Evolutionary conservation across 805 yeast genomes (phyloP), one percentile per base, ranked within the genome.

Genomic region (Scheffersomyces spartinae): DNA sequence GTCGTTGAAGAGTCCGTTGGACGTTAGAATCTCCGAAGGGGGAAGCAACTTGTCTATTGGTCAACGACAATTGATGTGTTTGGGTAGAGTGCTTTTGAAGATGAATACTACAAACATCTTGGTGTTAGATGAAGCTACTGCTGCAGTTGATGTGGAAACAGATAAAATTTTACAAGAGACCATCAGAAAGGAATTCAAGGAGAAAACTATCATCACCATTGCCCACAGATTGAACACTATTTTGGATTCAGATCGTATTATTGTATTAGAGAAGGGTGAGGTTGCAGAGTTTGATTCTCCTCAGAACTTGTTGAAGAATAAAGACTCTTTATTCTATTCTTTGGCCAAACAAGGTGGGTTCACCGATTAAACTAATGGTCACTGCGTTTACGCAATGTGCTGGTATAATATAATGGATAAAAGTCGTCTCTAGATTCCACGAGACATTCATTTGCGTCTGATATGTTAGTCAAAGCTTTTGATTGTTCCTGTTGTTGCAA

Each of bases 111-210:
- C 64, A 4, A 52, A 55, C 24, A 67, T 81, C 21, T 59, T 81
- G 34, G 74, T 81, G 6, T 53, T 81, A 41, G 94, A 81, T 50
- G 94, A 81, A 52, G 93, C 93, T 8, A 81, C 94, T 3, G 91
- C 94, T 4, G 85, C 88, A 5, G 91, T 81, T 26, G 94, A 81
- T 52, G 86, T 80, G 18, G 83, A 79, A 44, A 81, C 94, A 3
- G 94, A 81, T 50, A 57, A 71, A 33, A 67, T 80, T 28, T 64
- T 81, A 26, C 93, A 81, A 55, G 71, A 76, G 33, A 81, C 94
- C 2, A 81, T 81, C 26, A 65, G 91, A 51, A 53, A 64, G 1
- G 84, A 80, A 21, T 81, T 81, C 44, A 69, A 71, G 35, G 77
- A 78, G 27, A 66, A 85, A 48, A 81, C 93, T 0, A 81, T 81